These are phyloP conservation scores for Brassica hybrid DNA, from an alignment of 441 rosid genomes.

Conservation along the genomic window DNA sequence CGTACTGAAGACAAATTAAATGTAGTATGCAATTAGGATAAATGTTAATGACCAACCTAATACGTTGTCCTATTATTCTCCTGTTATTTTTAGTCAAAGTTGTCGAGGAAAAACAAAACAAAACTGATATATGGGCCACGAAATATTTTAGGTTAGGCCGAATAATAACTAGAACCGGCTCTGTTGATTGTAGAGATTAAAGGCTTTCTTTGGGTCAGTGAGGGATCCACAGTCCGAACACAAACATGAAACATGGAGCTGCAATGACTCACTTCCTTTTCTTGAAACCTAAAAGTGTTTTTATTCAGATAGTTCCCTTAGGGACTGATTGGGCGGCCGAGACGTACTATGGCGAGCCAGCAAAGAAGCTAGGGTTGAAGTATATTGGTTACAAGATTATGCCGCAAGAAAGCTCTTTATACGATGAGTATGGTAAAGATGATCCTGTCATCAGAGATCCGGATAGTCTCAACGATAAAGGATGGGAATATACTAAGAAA, in stretches of 20 bases:
- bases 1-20: background rate
- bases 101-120: background rate
- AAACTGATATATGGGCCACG: background rate
- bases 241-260: slow-evolving; percentile 64
- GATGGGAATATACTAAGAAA: slow-evolving; percentile 89
- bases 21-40: background rate
- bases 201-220: background rate
- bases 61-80: background rate
- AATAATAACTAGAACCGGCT: background rate
- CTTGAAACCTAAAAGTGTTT: slow-evolving; percentile 75
- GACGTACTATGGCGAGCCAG: slow-evolving; percentile 89
- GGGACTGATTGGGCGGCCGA: slow-evolving; percentile 98
- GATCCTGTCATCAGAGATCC: slow-evolving; percentile 61
- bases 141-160: background rate
- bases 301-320: slow-evolving; percentile 83
- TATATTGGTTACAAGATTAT: slow-evolving; percentile 68
- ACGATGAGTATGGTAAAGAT: slow-evolving; percentile 53
- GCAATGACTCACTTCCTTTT: slow-evolving; percentile 98
- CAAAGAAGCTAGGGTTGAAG: slow-evolving; percentile 81
- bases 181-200: slow-evolving; percentile 7
- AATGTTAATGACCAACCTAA: background rate
- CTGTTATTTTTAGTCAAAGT: background rate
- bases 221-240: too few relatives aligned
- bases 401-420: slow-evolving; percentile 81
- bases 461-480: slow-evolving; percentile 59